Evolutionary conservation across 2,329 filamentous ascomycete species (phyloP), one percentile per base, ranked within the genome.

Genomic region (Cladosporium phlei): DNA sequence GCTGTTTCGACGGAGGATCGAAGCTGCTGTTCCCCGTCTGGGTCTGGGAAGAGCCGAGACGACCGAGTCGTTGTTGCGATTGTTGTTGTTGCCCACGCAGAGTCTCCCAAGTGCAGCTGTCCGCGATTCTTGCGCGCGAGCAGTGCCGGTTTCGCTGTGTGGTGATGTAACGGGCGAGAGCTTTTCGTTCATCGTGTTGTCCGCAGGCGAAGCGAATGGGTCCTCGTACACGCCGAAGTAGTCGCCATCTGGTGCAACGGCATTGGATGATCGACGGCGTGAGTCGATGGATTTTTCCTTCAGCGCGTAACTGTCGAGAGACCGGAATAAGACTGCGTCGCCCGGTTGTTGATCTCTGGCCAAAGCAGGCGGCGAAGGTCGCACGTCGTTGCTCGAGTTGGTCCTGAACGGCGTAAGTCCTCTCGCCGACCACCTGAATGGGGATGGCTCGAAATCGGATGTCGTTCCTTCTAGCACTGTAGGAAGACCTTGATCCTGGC

Each of bases 1-100:
- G 30, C 49, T 53, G 21, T 24, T 53, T 10, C 42, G 46, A 14
- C 51, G 47, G 7, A 29, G 30, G 2, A 39, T 16, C 10, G 11
- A 16, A 19, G 30, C 30, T 12, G 30, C 30, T 3, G n/a, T n/a
- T n/a, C 30, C 16, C 20, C 20, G 30, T 12, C 20, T 33, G 1
- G 20, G 4, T 12, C 20, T 20, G 4, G 11, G 30, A 6, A 33
- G 16, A 20, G 30, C 30, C 30, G 30, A 19, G 12, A 16, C 30
- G 16, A 33, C 30, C 2, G n/a, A 16, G 30, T 19, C 20, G 16
- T 20, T 19, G 4, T 20, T 33, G 17, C 30, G 30, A 33, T 33
- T 11, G n/a, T 19, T 33, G 30, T 33, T 11, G n/a, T 19, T 33
- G 30, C 30, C 10, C 30, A 33, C 20, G 20, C 30, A 33, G 2